These are phyloP conservation scores for Acmispon strigosus DNA, from an alignment of 306 rosid genomes.

Conservation along the genomic window DNA sequence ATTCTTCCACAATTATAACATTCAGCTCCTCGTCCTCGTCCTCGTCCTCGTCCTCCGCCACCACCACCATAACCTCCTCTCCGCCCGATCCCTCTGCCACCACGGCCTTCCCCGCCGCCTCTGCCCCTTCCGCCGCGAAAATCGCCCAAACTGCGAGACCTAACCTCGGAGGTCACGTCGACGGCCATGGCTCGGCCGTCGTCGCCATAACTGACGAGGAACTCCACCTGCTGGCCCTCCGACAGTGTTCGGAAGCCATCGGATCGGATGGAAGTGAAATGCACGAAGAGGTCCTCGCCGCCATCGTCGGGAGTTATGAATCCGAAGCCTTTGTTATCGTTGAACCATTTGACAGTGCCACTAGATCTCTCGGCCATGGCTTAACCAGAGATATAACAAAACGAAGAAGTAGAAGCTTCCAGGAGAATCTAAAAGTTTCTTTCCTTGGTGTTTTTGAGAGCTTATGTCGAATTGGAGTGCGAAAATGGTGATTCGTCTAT, in stretches of 20 bases:
- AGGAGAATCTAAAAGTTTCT: slow-evolving; percentile 16
- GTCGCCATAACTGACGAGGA: slow-evolving; percentile 37
- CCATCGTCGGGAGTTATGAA: slow-evolving; percentile 66
- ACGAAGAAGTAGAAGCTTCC: not conserved
- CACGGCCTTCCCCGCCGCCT: slow-evolving; percentile 11
- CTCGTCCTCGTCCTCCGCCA: slow-evolving; percentile 7
- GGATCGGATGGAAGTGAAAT: slow-evolving; percentile 72
- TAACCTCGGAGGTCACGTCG: slow-evolving; percentile 36
- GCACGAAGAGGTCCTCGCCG: slow-evolving; percentile 70
- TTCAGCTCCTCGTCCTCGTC: slow-evolving; percentile 33
- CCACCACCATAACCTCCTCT: too few relatives aligned
- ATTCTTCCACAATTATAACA: slow-evolving; percentile 66
- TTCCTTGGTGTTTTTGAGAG: too few relatives aligned
- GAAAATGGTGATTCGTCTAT: slow-evolving; percentile 14
- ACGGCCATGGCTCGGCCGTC: slow-evolving; percentile 66
- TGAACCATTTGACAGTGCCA: slow-evolving; percentile 86
- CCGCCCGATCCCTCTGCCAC: too few relatives aligned
- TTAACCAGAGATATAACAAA: too few relatives aligned
- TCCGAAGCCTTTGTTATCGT: slow-evolving; percentile 70
- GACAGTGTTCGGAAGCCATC: slow-evolving; percentile 61
- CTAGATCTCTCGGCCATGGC: slow-evolving; percentile 53
- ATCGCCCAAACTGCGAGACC: slow-evolving; percentile 26
- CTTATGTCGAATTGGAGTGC: not conserved
- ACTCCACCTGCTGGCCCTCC: slow-evolving; percentile 62
- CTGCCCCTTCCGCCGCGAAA: slow-evolving; percentile 35